Percentiles rank a stretch among this genome's conserved stretches.
phyloP scores from a whole-genome alignment of 2,329 filamentous ascomycete species.

The Fusarium nygamai region DNA sequence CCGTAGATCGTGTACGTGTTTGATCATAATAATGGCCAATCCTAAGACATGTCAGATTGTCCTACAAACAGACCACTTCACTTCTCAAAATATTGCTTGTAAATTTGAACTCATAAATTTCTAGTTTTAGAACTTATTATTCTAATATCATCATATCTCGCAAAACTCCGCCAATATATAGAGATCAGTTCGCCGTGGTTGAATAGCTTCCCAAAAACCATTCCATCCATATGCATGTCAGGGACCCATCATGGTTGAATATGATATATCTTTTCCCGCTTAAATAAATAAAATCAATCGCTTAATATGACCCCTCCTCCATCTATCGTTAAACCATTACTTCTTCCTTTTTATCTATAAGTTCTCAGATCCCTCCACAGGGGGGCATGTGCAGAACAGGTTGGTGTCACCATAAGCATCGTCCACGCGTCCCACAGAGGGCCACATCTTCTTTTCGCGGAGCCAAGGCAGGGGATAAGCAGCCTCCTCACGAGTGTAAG shows the following conservation, averaged over 20 bases:
- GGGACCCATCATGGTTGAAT: slow-evolving; percentile 38
- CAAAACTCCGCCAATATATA: slow-evolving; percentile 28
- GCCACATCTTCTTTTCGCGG: slow-evolving; percentile 98
- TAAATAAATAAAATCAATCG: slow-evolving; percentile 18
- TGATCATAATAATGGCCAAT: neutral
- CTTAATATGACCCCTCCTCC: slow-evolving; percentile 10
- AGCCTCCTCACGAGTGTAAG: slow-evolving; percentile 82
- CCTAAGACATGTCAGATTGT: neutral
- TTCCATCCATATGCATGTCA: slow-evolving; percentile 26
- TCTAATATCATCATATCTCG: slow-evolving; percentile 21
- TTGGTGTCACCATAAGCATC: slow-evolving; percentile 93
- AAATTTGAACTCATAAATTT: slow-evolving; percentile 5
- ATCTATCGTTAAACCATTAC: slow-evolving; percentile 23
- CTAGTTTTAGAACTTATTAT: slow-evolving; percentile 13
- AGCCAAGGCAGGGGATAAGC: slow-evolving; percentile 87
- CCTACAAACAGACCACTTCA: neutral
- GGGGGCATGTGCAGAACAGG: slow-evolving; percentile 93
- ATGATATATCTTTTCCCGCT: slow-evolving; percentile 31
- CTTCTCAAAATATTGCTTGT: neutral
- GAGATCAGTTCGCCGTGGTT: slow-evolving; percentile 35
- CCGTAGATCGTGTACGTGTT: neutral
- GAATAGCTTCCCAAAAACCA: slow-evolving; percentile 32
- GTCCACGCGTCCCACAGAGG: slow-evolving; percentile 83
- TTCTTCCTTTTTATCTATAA: slow-evolving; percentile 23
- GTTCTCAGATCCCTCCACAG: slow-evolving; percentile 71